Conservation (phyloP, 805 yeast genomes). For the Saccharomyces jurei region DNA sequence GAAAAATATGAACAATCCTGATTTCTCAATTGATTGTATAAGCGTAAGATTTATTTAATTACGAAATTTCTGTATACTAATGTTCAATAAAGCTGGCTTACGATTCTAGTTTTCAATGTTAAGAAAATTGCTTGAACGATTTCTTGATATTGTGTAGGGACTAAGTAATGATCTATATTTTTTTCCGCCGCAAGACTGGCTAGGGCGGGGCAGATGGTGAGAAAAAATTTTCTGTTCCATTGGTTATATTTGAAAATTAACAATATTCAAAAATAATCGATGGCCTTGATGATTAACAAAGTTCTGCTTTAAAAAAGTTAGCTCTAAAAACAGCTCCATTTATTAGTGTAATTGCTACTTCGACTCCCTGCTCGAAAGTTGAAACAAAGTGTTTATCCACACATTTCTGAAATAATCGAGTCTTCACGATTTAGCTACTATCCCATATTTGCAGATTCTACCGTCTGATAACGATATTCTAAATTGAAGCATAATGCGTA, state of each 20-base stretch:
- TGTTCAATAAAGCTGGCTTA: not conserved
- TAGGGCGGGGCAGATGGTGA: not conserved
- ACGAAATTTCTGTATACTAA: not conserved
- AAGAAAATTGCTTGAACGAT: not conserved
- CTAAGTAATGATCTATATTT: not conserved
- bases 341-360: not conserved
- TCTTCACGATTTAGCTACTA: not conserved
- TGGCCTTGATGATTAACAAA: not conserved
- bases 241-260: not conserved
- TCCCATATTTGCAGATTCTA: not conserved
- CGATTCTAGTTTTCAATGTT: not conserved
- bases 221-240: not conserved
- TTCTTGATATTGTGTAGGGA: not conserved
- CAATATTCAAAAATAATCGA: not conserved
- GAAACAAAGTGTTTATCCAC: not conserved
- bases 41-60: not conserved
- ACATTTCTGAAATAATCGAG: not conserved
- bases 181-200: not conserved
- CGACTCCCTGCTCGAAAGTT: not conserved
- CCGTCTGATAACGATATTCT: not conserved
- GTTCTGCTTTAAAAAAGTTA: not conserved
- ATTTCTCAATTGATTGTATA: not conserved
- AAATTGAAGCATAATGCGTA: conserved; percentile 67
- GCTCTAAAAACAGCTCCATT: not conserved
- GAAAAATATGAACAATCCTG: conserved; percentile 52